Evolutionary conservation across 257 asterid genomes (phyloP), one percentile per base, ranked within the genome.

Genomic region (Lycium barbarum): DNA sequence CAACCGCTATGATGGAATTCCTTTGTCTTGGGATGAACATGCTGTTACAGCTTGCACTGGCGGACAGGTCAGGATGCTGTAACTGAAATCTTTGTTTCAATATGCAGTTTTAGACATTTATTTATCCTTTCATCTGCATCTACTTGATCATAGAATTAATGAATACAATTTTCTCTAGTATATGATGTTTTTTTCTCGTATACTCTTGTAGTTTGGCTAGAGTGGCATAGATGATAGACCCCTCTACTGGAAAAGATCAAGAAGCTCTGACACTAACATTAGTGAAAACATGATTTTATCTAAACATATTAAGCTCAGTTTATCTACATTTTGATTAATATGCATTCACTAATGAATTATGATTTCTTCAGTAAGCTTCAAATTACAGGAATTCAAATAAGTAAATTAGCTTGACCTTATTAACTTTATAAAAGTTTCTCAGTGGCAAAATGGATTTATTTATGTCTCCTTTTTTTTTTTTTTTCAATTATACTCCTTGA

Each of bases 1-100:
- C 89, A 96, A 96, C 88, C 98, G 98, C 68, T 96, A 91, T 86
- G 99, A 95, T 88, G 99, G 98, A 90, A 93, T 96, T 81, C 95
- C 97, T 66, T 26, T 93, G 62, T 47, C 98, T 67, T 96, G 99
- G 99, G 94, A 93, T 84, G 98, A 96, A 88, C 93, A 8, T 76
- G 99, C 99, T 79, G 97, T 96, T 81, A 96, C 98, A 49, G 87
- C 91, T 66, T 95, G 98, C 86, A 93, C 97, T 83, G 99, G 98
- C 83, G 99, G 99, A 79, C 90, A 86, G 98, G 99, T 96, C 91
- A 84, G 88, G 38, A 59, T 26, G 10, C 26, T 58, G 78, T 88
- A 63, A 58, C 67, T 35, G 73, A 38, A 83, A 51, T 83, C 22
- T 2, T 2, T 51, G 51, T 38, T 49, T 33, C 15, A 33, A 38